Evolutionary conservation across 1,284 basidiomycete genomes (phyloP), one percentile per base, ranked within the genome.

Genomic region (Hypsizygus ulmarius): DNA sequence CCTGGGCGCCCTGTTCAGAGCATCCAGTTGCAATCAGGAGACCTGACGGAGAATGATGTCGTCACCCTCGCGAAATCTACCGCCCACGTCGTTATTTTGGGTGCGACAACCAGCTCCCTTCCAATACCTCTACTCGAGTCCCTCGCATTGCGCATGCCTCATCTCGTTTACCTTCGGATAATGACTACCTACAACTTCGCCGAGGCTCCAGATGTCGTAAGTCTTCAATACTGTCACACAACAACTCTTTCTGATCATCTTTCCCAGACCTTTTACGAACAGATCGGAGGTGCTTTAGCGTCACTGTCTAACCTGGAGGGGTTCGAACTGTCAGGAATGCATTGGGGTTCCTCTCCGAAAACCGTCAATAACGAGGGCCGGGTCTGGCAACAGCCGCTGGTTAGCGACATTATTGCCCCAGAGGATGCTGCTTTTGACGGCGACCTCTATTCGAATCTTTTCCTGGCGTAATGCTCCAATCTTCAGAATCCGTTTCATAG

Each of bases 321-420:
- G 35, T 87, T 88, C 59, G 85, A 88, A 60, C 74, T 88, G 29
- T 83, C 75, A 37, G 85, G 87, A 29, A 79, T 87, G 66, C 82
- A 84, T 53, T 89, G 85, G 84, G 72, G 67, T 28, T 75, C 75
- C 3, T 67, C 68, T 14, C 69, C 63, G 39, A 70, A 71, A 54
- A 43, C 51, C 27, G 39, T 50, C 11, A 52, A 59, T 43, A 66
- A 69, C 29, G 64, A 70, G 46, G 68, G 69, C 47, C 67, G 70
- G 18, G 65, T 74, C 7, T 82, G 79, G 81, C 75, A 78, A 59
- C 67, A 72, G 43, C 71, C 78, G n/a, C 64, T 76, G 12, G 63
- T 56, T 45, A 59, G 51, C 44, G 63, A 63, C 29, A 55, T 64
- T 30, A 53, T 39, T 37, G 49, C 64, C 11, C 60, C 59, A 30